Percentiles rank a stretch among this genome's conserved stretches.
phyloP scores from a whole-genome alignment of 208 protist species.

The Trichomonas tenax region DNA sequence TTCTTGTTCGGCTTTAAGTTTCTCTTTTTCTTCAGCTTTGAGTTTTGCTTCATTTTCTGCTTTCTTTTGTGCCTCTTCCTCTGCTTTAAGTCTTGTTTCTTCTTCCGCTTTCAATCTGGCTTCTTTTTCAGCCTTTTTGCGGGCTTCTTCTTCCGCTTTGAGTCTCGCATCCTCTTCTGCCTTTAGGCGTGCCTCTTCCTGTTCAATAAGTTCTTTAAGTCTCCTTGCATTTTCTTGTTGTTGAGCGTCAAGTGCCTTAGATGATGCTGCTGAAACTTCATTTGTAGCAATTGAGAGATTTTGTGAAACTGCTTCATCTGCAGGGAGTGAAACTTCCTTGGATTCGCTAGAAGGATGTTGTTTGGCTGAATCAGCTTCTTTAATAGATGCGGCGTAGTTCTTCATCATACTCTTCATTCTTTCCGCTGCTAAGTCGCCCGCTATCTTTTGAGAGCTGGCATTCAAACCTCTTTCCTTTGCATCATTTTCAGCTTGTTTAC shows the following conservation, averaged over 20 bases:
- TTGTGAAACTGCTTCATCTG: background rate
- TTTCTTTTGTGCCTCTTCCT: background rate
- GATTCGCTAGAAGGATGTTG: too few relatives aligned
- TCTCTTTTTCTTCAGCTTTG: background rate
- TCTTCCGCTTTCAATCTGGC: too few relatives aligned
- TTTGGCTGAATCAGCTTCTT: background rate
- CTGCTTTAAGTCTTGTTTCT: background rate
- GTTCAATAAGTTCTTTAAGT: background rate
- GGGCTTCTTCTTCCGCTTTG: too few relatives aligned
- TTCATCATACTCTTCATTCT: background rate
- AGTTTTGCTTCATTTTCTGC: background rate
- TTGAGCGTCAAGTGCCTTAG: background rate
- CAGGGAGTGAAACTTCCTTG: too few relatives aligned
- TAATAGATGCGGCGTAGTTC: background rate
- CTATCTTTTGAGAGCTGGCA: background rate
- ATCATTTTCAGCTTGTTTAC: background rate
- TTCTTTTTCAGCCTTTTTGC: too few relatives aligned
- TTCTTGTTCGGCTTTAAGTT: background rate
- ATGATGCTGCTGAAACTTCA: background rate
- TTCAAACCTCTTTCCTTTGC: background rate
- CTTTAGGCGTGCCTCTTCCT: too few relatives aligned
- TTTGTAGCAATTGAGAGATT: background rate
- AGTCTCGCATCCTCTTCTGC: too few relatives aligned
- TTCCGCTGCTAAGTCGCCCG: background rate
- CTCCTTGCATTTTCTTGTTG: background rate